Evolutionary conservation across 176 grass and related monocot genomes (phyloP).

Genomic region (Chrysopogon serrulatus): DNA sequence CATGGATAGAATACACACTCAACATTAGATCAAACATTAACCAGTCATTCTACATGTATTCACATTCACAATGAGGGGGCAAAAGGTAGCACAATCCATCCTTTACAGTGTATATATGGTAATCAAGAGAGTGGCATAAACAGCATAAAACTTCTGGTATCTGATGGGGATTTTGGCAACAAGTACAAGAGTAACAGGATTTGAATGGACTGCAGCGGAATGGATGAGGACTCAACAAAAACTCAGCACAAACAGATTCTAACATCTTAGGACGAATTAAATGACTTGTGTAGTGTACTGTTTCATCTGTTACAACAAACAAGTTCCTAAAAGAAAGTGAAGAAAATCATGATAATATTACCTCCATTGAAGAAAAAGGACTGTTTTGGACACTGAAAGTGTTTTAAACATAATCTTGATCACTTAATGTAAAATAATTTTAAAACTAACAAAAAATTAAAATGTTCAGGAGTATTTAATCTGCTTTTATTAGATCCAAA

Average conservation of each 20-base stretch:
- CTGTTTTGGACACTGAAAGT: neutral
- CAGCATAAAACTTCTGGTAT: slow-evolving; percentile 8
- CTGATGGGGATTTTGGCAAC: neutral
- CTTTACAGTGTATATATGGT: neutral
- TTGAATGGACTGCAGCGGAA: neutral
- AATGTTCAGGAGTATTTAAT: neutral
- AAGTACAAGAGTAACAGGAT: slow-evolving; percentile 1
- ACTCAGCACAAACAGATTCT: neutral
- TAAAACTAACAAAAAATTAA: neutral
- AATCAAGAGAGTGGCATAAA: neutral
- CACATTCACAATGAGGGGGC: neutral
- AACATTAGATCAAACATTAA: neutral
- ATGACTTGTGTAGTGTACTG: neutral
- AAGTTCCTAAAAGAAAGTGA: neutral
- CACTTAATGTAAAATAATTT: neutral
- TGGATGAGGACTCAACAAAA: slow-evolving; percentile 12
- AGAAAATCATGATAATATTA: neutral
- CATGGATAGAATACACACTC: slow-evolving; percentile 7
- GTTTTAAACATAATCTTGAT: neutral
- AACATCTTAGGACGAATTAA: neutral
- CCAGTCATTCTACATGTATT: neutral
- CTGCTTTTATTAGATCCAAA: neutral
- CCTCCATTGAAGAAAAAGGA: neutral
- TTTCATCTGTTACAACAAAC: neutral
- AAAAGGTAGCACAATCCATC: neutral